phyloP scores from a whole-genome alignment of 768 basidiomycete genomes.

The Mrakia frigida region DNA sequence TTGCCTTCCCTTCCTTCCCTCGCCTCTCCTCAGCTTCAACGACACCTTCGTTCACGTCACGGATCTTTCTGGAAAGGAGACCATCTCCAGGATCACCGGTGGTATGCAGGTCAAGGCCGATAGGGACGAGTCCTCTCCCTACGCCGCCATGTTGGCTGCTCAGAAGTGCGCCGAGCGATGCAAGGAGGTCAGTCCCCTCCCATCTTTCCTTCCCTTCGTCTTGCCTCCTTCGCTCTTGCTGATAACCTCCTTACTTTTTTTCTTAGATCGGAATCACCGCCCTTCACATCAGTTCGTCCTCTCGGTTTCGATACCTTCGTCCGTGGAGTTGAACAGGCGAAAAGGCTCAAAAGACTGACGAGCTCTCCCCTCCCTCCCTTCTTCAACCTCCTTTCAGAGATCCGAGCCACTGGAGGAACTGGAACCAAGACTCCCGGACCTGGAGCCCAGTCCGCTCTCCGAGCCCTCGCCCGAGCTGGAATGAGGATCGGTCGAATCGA shows the following conservation, averaged over 20 bases:
- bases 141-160: conserved; percentile 95
- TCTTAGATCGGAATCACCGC: conserved; percentile 71
- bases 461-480: conserved; percentile 94
- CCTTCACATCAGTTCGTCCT: conserved; percentile 68
- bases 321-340: not conserved
- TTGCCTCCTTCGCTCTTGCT: not conserved
- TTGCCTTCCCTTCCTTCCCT: not conserved
- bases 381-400: conserved; percentile 43
- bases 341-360: not conserved
- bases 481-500: conserved; percentile 98
- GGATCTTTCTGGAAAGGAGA: conserved; percentile 98
- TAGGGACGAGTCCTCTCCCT: conserved; percentile 96
- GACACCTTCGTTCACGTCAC: conserved; percentile 99
- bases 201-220: not conserved
- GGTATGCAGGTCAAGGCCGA: conserved; percentile 99
- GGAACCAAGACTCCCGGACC: conserved; percentile 99
- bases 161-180: conserved; percentile 94
- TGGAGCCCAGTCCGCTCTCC: conserved; percentile 94
- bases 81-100: conserved; percentile 96
- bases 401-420: conserved; percentile 94
- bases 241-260: not conserved
- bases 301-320: not conserved
- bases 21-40: conserved; percentile 61
- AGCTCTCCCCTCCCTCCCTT: not conserved
- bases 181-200: conserved; percentile 64